Evolutionary conservation across 306 rosid species (phyloP).

Genomic region (Malus fusca): DNA sequence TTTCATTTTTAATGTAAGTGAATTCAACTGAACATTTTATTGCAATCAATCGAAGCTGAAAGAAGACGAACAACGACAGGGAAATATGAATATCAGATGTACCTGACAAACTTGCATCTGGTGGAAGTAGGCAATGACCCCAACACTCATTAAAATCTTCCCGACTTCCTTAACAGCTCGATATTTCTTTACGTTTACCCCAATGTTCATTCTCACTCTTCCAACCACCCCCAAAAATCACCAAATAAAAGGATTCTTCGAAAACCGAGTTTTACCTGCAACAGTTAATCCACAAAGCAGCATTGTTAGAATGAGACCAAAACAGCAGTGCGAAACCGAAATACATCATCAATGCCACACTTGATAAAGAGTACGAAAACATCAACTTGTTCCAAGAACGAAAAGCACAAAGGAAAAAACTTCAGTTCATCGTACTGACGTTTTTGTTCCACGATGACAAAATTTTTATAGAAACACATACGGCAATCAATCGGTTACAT

Average conservation of each 20-base stretch:
- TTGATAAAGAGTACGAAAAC: not conserved
- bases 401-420: not conserved
- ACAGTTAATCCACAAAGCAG: not conserved
- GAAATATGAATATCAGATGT: conserved; percentile 3
- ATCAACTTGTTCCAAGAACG: not conserved
- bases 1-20: not conserved
- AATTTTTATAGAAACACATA: not conserved
- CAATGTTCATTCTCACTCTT: conserved; percentile 77
- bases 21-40: not conserved
- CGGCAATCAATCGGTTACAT: not conserved
- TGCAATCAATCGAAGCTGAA: not conserved
- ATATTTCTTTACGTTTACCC: conserved; percentile 43
- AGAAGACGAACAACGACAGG: not conserved
- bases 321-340: not conserved
- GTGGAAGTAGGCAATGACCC: conserved; percentile 69
- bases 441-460: too few species aligned
- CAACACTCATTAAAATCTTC: conserved; percentile 80
- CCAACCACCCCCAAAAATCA: conserved; percentile 32
- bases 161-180: conserved; percentile 62
- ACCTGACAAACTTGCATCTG: conserved; percentile 98
- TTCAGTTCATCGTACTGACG: not conserved
- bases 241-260: conserved; percentile 17
- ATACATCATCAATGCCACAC: not conserved
- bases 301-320: not conserved
- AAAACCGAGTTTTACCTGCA: conserved; percentile 32